Conservation (phyloP, 2,329 filamentous ascomycete species). For the Biscogniauxia sp. region DNA sequence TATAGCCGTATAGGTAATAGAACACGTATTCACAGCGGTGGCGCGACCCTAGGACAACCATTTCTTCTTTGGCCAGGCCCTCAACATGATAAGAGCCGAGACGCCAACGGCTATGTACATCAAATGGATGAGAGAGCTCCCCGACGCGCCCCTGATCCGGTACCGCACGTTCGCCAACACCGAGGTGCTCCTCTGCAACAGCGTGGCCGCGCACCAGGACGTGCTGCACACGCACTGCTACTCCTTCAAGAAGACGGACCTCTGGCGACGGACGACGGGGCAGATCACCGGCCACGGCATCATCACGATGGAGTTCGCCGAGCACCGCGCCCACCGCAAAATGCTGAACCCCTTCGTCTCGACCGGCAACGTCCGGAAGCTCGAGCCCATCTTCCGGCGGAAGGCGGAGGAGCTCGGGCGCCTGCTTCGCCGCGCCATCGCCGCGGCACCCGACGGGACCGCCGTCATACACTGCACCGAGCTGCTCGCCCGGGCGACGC, state of each 20-base stretch:
- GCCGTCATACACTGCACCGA: slow-evolving; percentile 11
- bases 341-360: slow-evolving; percentile 34
- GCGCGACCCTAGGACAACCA: slow-evolving; percentile 14
- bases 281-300: slow-evolving; percentile 31
- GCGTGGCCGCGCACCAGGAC: slow-evolving; percentile 21
- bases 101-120: slow-evolving; percentile 17
- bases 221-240: slow-evolving; percentile 31
- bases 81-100: slow-evolving; percentile 15
- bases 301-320: slow-evolving; percentile 35
- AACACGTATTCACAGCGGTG: neutral
- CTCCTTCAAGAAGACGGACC: slow-evolving; percentile 30
- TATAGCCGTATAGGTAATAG: neutral
- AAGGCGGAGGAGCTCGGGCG: slow-evolving; percentile 23
- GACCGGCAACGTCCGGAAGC: slow-evolving; percentile 29
- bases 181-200: slow-evolving; percentile 27
- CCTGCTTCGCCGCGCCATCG: slow-evolving; percentile 8
- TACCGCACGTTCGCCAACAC: slow-evolving; percentile 27
- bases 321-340: slow-evolving; percentile 35
- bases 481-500: slow-evolving; percentile 8
- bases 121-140: slow-evolving; percentile 24
- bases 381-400: slow-evolving; percentile 34
- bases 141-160: slow-evolving; percentile 26
- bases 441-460: neutral
- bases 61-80: slow-evolving; percentile 20
- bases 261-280: slow-evolving; percentile 23